phyloP scores from a whole-genome alignment of 1,139 yeast genomes.

The Yamadazyma oceani region DNA sequence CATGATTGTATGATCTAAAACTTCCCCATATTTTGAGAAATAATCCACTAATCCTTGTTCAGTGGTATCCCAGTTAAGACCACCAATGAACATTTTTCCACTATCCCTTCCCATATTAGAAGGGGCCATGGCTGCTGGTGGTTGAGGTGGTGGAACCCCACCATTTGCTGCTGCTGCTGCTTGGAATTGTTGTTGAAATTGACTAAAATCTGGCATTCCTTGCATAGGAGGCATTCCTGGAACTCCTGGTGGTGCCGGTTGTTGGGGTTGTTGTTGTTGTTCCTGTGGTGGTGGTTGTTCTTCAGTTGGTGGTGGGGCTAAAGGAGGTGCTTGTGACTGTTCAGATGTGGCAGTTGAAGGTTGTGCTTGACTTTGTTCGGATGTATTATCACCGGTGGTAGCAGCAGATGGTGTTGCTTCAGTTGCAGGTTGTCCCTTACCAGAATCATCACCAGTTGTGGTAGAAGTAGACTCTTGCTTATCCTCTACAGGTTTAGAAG shows the following conservation, averaged over 20 bases:
- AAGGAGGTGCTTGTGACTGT: conserved; percentile 6
- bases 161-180: conserved; percentile 3
- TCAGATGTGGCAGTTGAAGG: conserved; percentile 4
- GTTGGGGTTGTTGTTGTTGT: conserved; percentile 6
- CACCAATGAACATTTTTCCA: conserved; percentile 98
- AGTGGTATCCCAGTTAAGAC: conserved; percentile 97
- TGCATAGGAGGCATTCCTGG: conserved; percentile 11
- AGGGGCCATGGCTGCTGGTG: conserved; percentile 20
- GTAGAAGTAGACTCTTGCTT: conserved; percentile 1
- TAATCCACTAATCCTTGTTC: conserved; percentile 81
- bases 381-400: conserved; percentile 7
- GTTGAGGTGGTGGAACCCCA: conserved; percentile 17
- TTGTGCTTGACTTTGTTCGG: conserved; percentile 5
- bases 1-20: conserved; percentile 89
- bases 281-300: conserved; percentile 6
- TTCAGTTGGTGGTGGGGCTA: conserved; percentile 9
- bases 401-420: conserved; percentile 6
- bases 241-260: conserved; percentile 7
- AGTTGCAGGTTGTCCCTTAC: conserved; percentile 4
- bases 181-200: conserved; percentile 14
- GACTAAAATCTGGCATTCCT: conserved; percentile 13
- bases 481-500: conserved; percentile 11
- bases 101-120: conserved; percentile 47
- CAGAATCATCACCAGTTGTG: conserved; percentile 5
- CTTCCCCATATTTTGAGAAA: conserved; percentile 89